These are phyloP conservation scores for Pyrrhoderma noxium DNA, from an alignment of 1,284 basidiomycete species.

Conservation along the genomic window DNA sequence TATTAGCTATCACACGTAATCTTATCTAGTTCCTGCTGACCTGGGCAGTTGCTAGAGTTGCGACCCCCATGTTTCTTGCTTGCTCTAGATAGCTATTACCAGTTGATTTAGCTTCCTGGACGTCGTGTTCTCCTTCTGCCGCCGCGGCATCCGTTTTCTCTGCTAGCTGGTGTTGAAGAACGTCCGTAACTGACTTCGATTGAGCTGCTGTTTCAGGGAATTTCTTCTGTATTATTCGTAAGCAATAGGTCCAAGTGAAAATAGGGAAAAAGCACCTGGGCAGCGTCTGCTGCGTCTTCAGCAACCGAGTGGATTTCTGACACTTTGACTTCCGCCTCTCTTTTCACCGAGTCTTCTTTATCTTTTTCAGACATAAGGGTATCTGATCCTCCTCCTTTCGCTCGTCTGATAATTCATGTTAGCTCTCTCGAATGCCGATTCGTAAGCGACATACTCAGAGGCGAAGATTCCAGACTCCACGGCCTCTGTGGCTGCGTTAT, in stretches of 20 bases:
- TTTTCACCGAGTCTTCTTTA: neutral
- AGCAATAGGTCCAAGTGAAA: neutral
- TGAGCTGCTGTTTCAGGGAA: constrained; percentile 39
- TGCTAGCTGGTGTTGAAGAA: constrained; percentile 36
- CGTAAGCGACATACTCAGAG: constrained; percentile 14
- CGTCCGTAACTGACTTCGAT: constrained; percentile 33
- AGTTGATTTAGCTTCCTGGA: constrained; percentile 37
- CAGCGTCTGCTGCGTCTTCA: constrained; percentile 20
- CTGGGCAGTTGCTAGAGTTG: constrained; percentile 44
- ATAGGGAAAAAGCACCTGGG: constrained; percentile 18
- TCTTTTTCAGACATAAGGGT: neutral
- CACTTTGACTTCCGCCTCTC: constrained; percentile 17
- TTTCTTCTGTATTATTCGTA: constrained; percentile 30
- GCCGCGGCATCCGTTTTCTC: constrained; percentile 45
- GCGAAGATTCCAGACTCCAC: constrained; percentile 18
- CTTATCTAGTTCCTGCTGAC: constrained; percentile 27
- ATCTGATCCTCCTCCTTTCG: constrained; percentile 4
- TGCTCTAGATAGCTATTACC: constrained; percentile 44
- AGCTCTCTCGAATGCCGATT: neutral
- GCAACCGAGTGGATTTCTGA: constrained; percentile 19
- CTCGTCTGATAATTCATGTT: constrained; percentile 1
- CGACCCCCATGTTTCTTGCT: constrained; percentile 40
- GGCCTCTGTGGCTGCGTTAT: constrained; percentile 15
- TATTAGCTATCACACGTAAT: neutral
- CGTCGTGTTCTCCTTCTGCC: constrained; percentile 43